Conservation (phyloP, 2,329 filamentous ascomycete genomes). For the Peltaster fructicola region DNA sequence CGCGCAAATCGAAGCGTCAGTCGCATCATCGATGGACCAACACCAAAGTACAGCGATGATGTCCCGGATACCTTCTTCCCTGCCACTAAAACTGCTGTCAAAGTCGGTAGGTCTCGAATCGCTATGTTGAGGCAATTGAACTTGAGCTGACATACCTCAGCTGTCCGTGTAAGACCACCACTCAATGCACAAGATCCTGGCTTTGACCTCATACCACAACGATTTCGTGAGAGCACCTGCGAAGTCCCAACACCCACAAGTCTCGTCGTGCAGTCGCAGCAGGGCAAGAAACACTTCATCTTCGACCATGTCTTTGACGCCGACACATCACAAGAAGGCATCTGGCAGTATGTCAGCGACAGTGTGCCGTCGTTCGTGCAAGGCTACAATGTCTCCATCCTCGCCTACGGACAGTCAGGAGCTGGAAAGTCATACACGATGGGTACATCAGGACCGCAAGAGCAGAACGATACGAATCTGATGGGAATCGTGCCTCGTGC, state of each 20-base stretch:
- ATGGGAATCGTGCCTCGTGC: conserved; percentile 89
- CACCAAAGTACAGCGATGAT: no score
- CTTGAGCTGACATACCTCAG: conserved; percentile 29
- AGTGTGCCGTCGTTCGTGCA: conserved; percentile 81
- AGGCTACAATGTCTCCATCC: conserved; percentile 93
- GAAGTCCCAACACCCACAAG: conserved; percentile 75
- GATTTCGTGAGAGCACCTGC: conserved; percentile 85
- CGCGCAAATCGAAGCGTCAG: conserved; percentile 42
- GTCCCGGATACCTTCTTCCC: no score
- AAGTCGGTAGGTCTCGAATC: conserved; percentile 51
- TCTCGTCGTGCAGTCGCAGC: conserved; percentile 73
- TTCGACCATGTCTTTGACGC: conserved; percentile 90
- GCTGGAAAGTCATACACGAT: conserved; percentile 98
- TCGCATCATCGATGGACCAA: conserved; percentile 61
- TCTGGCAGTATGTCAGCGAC: conserved; percentile 89
- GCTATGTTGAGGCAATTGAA: conserved; percentile 1
- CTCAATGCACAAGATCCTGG: conserved; percentile 71
- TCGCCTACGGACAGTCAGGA: conserved; percentile 94
- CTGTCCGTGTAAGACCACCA: conserved; percentile 80
- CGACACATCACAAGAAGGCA: conserved; percentile 65
- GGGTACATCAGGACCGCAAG: conserved; percentile 76
- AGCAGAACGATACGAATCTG: conserved; percentile 25
- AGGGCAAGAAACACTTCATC: conserved; percentile 86
- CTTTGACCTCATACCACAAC: conserved; percentile 85
- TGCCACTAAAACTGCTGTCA: conserved; percentile 63